A percentile compares a stretch with the other conserved stretches of the same genome.
Conservation (phyloP, 1,284 basidiomycete genomes). For the Trichosporon ovoides region DNA sequence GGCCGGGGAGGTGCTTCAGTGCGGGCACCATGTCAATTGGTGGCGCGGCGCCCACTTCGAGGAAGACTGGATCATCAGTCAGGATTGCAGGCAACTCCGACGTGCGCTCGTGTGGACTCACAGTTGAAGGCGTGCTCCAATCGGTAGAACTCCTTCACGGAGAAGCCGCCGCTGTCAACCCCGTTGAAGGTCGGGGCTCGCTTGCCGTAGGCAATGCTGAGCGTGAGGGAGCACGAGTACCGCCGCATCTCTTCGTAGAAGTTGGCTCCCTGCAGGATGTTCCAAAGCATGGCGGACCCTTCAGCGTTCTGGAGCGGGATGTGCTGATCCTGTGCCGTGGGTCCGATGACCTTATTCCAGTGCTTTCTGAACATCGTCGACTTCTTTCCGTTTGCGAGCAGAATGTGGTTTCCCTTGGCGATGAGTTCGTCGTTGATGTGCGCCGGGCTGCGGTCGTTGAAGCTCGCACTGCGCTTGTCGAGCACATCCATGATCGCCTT, state of each 20-base stretch:
- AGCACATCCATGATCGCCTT: conserved; percentile 7
- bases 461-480: conserved; percentile 8
- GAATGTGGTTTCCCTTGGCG: conserved; percentile 10
- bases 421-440: conserved; percentile 13
- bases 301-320: conserved; percentile 11
- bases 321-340: background rate
- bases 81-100: too few species aligned
- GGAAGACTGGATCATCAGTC: conserved; percentile 9
- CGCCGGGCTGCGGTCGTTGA: conserved; percentile 11
- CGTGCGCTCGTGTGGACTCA: background rate
- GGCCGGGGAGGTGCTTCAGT: conserved; percentile 11
- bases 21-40: conserved; percentile 11
- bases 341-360: conserved; percentile 8
- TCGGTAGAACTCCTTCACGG: conserved; percentile 14
- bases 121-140: conserved; percentile 14
- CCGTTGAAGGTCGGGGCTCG: conserved; percentile 11
- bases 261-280: conserved; percentile 6
- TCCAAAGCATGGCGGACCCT: conserved; percentile 10
- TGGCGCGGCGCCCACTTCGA: conserved; percentile 11
- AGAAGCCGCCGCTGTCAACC: conserved; percentile 5
- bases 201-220: conserved; percentile 11
- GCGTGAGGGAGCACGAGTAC: conserved; percentile 8
- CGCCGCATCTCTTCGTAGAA: conserved; percentile 15
- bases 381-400: conserved; percentile 7
- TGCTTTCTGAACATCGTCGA: conserved; percentile 6